Base-by-base conservation (phyloP, 2,329 filamentous ascomycete genomes). In the Magnaporthiopsis incrustans region DNA sequence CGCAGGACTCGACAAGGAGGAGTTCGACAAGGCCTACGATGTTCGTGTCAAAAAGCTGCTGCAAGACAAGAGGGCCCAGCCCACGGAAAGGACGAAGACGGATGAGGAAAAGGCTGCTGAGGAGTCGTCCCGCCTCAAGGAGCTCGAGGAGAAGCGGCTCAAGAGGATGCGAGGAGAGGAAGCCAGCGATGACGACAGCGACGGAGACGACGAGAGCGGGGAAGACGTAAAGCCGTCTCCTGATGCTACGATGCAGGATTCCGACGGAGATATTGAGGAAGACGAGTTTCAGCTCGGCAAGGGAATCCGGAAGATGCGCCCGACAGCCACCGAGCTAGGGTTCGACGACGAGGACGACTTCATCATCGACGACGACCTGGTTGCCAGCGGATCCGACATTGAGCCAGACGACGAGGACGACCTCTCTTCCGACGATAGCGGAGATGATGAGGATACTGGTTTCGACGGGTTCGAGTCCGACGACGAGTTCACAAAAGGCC, bases 271-370 rank as follows among this genome's bases (percentile, higher is more conserved):
- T 27, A 76, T 79, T 5, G 81, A 80, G 18, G 77, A 78, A 0
- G 83, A 86, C 38, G 81, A 83, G 64, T 89, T 85, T 72, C 83
- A 84, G 3, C 77, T 89, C 22, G 86, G 86, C 44, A 73, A 75
- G 61, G 86, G 86, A 58, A 85, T 88, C 67, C 84, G 79, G 70
- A 84, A 79, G 70, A 77, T 79, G 63, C 79, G 81, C 30, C 81
- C 80, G 38, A 86, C 85, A 10, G 83, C 82, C 4, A 80, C 83
- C 14, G 83, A 89, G 65, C 75, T 92, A 25, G 90, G 87, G 7
- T 88, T 96, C 44, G 92, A 97, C 68, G 94, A 97, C 69, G 94
- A 98, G 73, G 94, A 98, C 70, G 92, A 97, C 70, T 98, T 98
- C 70, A 74, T 94, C 32, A 87, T 97, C 67, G 94, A 98, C 65